Base-by-base conservation (phyloP, 495 filamentous ascomycete species). In the Penicillium daleae region DNA sequence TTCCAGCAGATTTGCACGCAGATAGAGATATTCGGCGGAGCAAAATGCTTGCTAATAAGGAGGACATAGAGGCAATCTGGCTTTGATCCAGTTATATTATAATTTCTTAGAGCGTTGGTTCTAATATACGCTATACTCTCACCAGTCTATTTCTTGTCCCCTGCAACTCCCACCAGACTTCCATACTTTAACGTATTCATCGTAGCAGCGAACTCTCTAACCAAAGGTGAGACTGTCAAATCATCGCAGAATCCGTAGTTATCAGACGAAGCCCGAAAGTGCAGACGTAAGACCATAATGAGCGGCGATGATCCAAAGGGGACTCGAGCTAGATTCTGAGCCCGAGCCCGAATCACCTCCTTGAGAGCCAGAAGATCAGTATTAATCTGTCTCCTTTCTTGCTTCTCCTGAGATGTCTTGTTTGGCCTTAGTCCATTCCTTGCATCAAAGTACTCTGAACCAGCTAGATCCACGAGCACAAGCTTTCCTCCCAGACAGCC, bases 291-390 rank as follows among this genome's bases (percentile, higher is more conserved):
- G 9, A 71, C 71, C 71, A 71, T 69, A 0, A 68, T 73, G 35
- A 73, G 48, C 5, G 68, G 64, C 15, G 71, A 73, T 2, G 71
- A 69, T 15, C 71, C 32, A 50, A 60, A 73, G 2, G 68, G 71
- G 21, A 73, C 71, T n/a, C 65, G 57, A 3, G 60, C 7, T 35
- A 63, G 37, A 21, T 50, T 60, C 19, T 33, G 39, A 1, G 69
- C 59, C 35, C 65, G 33, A 12, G 71, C 65, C 4, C 71, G 60
- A 13, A 74, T 72, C 0, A 74, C 71, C 44, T 72, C 71, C 44
- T 74, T 74, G 48, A 74, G 56, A 2, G 72, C 70, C 0, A 74
- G 66, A 9, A 72, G 62, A 35, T 72, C 70, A 0, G 63, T 69
- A 15, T 74, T 74, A 29, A 74, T 74, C 55, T 75, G 66, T 19